Evolutionary conservation across 2,329 filamentous ascomycete species (phyloP), one percentile per base, ranked within the genome.

Genomic region (Cladosporium oxysporum): DNA sequence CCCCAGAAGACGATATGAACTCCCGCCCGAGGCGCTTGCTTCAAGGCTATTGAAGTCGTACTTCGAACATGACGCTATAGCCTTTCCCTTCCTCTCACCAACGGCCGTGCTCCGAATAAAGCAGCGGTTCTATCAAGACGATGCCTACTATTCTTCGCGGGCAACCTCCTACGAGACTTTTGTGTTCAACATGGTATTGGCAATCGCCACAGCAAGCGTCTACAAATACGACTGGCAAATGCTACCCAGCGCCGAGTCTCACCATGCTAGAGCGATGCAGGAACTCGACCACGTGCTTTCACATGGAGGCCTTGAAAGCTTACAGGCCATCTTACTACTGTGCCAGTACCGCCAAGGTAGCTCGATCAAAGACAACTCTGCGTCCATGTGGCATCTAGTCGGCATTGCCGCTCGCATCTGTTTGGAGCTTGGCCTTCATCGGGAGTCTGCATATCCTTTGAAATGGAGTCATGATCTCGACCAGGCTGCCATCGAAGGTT

Each of bases 371-470:
- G 69, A 71, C 37, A 67, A 70, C 37, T 69, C 67, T 1, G 67
- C 66, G 5, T 67, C 79, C 62, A 76, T 83, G 31, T 83, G 81
- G 80, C 80, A 82, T 67, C 73, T 82, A 2, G 79, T 82, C 14
- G 79, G 80, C 0, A 76, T 80, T 8, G 79, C 80, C 1, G 78
- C 78, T 0, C 73, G 79, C 7, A 80, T 79, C 33, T 79, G 79
- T 69, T 80, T 92, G 31, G 91, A 93, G 76, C 82, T 82, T 57
- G 80, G 80, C 0, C 67, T 82, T 0, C 80, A 82, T 65, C 75
- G 78, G 31, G 77, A 79, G 16, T 72, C 78, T 1, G 74, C 74
- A 0, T 81, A 80, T 63, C 65, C 69, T 2, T 21, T 73, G 4
- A 59, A 68, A 0, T 52, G 52, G 8, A 12, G 50, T 16, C 26